Conservation (phyloP, 768 basidiomycete genomes). For the Pleurotus platypus region DNA sequence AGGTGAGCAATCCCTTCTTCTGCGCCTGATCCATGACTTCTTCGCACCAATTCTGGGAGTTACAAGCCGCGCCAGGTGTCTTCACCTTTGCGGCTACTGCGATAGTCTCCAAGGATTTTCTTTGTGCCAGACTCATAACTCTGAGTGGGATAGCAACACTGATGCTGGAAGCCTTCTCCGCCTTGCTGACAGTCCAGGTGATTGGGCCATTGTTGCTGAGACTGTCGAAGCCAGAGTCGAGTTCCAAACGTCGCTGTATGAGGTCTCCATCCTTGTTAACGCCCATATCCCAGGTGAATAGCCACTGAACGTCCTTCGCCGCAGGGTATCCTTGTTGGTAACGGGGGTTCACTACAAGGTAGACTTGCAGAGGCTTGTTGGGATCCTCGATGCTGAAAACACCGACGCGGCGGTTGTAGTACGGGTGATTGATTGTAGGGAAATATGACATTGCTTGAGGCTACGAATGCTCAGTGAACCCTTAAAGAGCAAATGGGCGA, state of each 20-base stretch:
- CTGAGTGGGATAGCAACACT: neutral
- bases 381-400: neutral
- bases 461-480: too few relatives aligned
- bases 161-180: neutral
- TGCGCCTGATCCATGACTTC: neutral
- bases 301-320: neutral
- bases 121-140: neutral
- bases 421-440: too few relatives aligned
- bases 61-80: neutral
- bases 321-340: neutral
- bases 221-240: neutral
- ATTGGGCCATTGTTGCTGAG: neutral
- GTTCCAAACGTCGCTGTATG: neutral
- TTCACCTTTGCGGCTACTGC: neutral
- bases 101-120: neutral
- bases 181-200: neutral
- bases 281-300: neutral
- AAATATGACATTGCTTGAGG: too few relatives aligned
- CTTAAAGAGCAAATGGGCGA: too few relatives aligned
- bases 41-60: neutral
- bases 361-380: conserved; percentile 10
- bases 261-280: neutral
- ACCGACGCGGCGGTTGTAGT: too few relatives aligned
- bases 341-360: neutral
- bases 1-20: neutral